These are phyloP conservation scores for Malassezia brasiliensis DNA, from an alignment of 1,284 basidiomycete species.

Conservation along the genomic window DNA sequence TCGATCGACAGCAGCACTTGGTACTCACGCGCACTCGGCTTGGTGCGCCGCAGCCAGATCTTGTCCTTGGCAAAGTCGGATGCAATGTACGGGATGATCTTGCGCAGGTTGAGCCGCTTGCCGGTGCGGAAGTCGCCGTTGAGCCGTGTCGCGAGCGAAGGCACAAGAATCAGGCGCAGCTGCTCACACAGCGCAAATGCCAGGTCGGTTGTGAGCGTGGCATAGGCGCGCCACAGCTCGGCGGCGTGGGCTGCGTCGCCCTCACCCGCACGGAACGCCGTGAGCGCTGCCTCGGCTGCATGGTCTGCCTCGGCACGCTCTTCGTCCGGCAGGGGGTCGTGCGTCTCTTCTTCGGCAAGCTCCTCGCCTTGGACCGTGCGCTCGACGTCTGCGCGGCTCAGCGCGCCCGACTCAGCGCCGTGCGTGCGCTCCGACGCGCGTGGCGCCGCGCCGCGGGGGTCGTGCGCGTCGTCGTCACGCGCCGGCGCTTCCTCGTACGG, in stretches of 20 bases:
- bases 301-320: slow-evolving; percentile 26
- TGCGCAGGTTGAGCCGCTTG: slow-evolving; percentile 97
- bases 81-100: slow-evolving; percentile 96
- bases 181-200: slow-evolving; percentile 73
- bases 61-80: slow-evolving; percentile 99
- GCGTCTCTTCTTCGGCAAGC: slow-evolving; percentile 50
- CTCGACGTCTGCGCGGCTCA: slow-evolving; percentile 33
- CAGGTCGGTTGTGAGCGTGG: slow-evolving; percentile 77
- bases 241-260: slow-evolving; percentile 56
- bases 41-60: slow-evolving; percentile 92
- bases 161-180: slow-evolving; percentile 88
- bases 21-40: slow-evolving; percentile 87
- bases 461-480: slow-evolving; percentile 2
- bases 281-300: slow-evolving; percentile 37
- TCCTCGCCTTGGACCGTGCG: slow-evolving; percentile 50
- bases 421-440: slow-evolving; percentile 14
- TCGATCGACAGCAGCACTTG: slow-evolving; percentile 90
- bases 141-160: slow-evolving; percentile 83
- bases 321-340: slow-evolving; percentile 29
- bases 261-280: slow-evolving; percentile 58
- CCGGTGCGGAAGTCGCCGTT: slow-evolving; percentile 96
- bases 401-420: slow-evolving; percentile 22
- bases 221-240: slow-evolving; percentile 80
- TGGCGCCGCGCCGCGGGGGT: not conserved
- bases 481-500: slow-evolving; percentile 17